Percentiles rank a stretch among this genome's conserved stretches.
Evolutionary conservation across 2,329 filamentous ascomycete species (phyloP).

Genomic region (Aureobasidium pullulans): DNA sequence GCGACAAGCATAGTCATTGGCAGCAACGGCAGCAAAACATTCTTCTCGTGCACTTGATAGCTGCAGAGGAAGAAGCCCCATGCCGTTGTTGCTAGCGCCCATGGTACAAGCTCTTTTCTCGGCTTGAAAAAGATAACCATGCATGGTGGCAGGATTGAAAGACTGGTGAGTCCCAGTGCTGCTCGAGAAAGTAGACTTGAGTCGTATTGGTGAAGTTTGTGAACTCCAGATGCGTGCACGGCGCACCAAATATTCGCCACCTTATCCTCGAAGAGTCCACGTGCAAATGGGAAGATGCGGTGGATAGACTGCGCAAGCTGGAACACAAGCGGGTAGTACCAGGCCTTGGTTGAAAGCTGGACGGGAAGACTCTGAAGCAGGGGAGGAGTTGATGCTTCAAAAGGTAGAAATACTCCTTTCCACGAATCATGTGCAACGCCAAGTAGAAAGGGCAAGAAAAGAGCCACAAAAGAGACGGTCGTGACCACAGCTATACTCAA

Average conservation of each 20-base stretch:
- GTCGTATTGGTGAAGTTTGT: slow-evolving; percentile 77
- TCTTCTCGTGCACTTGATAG: slow-evolving; percentile 98
- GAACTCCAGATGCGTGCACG: slow-evolving; percentile 62
- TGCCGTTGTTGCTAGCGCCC: slow-evolving; percentile 73
- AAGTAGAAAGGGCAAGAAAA: slow-evolving; percentile 67
- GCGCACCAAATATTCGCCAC: slow-evolving; percentile 98
- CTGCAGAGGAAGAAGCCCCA: slow-evolving; percentile 98
- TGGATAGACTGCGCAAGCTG: slow-evolving; percentile 79
- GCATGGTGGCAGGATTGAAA: slow-evolving; percentile 72
- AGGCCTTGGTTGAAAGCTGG: slow-evolving; percentile 52
- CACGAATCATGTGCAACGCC: slow-evolving; percentile 64
- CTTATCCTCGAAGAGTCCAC: slow-evolving; percentile 97
- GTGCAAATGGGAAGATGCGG: slow-evolving; percentile 89
- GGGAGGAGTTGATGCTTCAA: slow-evolving; percentile 38
- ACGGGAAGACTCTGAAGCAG: slow-evolving; percentile 57
- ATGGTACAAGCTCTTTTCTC: slow-evolving; percentile 66
- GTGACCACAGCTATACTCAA: slow-evolving; percentile 70
- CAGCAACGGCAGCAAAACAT: slow-evolving; percentile 80
- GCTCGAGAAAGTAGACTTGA: slow-evolving; percentile 64
- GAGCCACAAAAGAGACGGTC: slow-evolving; percentile 60
- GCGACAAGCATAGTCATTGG: slow-evolving; percentile 87
- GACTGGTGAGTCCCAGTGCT: slow-evolving; percentile 66
- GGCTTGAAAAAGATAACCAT: slow-evolving; percentile 72
- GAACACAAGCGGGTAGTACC: slow-evolving; percentile 67
- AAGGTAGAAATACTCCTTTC: slow-evolving; percentile 54